Evolutionary conservation across 768 basidiomycete species (phyloP), one percentile per base, ranked within the genome.

Genomic region (Multifurca ochricompacta): DNA sequence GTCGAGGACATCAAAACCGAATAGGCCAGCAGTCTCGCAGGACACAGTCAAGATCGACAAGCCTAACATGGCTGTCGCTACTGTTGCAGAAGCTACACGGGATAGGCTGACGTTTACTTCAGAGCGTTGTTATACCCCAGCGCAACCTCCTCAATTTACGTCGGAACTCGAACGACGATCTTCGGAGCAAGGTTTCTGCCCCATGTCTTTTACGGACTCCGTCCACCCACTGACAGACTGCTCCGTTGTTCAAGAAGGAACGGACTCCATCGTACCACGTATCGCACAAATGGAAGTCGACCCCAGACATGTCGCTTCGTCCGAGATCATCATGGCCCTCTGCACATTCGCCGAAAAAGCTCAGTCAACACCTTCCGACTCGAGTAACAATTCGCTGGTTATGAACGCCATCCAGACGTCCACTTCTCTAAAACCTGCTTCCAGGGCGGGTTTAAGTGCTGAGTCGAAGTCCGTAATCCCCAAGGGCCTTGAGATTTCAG

Each of bases 401-500:
- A n/a, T 23, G 23, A 42, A 48, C n/a, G 21, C 31, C 19, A 28
- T 27, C 18, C 39, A 1, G 30, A 5, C 48, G 9, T n/a, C 40
- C 16, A 16, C 16, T 6, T 23, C 28, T 25, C 32, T 21, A 32
- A 10, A 36, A 4, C 10, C 23, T 1, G 11, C 31, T 30, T 30
- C 25, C 5, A 21, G 3, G 18, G 46, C 2, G 18, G n/a, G 11
- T 25, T 18, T 16, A 23, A 35, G 23, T 36, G 19, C 51, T 14
- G 39, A n/a, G 3, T 6, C 10, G 16, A 40, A 35, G 3, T 43
- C 51, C n/a, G 42, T 39, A n/a, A 31, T 50, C 11, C 43, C 54
- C 3, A 34, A 40, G 13, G 58, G 54, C 18, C 25, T 42, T 4
- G 48, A 37, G 6, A 56, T 61, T 14, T 53, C 60, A 3, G 60